These are phyloP conservation scores for Stromatinia cepivora DNA, from an alignment of 2,329 filamentous ascomycete species.

Conservation along the genomic window DNA sequence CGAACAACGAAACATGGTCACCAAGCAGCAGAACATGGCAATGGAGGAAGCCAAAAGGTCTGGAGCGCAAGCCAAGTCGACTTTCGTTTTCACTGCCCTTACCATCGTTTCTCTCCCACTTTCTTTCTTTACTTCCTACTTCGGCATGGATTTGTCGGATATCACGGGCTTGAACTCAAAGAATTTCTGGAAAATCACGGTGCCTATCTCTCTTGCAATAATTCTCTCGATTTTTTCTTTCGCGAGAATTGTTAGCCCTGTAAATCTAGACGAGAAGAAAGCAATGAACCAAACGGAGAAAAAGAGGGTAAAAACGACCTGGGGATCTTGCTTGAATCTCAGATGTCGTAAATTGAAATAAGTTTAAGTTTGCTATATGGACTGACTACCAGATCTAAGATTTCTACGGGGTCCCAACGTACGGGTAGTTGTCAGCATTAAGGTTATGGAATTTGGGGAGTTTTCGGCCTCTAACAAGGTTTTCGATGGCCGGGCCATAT, in stretches of 20 bases:
- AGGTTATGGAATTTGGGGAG: conserved; percentile 10
- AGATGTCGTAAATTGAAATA: no score
- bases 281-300: no score
- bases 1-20: not conserved
- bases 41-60: not conserved
- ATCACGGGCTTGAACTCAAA: not conserved
- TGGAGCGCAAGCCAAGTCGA: not conserved
- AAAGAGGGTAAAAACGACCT: no score
- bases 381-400: no score
- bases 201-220: not conserved
- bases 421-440: not conserved
- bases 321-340: no score
- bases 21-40: not conserved
- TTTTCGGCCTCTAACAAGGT: conserved; percentile 42
- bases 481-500: conserved; percentile 61
- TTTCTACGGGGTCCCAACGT: not conserved
- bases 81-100: not conserved
- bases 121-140: not conserved
- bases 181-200: not conserved
- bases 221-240: no score
- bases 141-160: not conserved
- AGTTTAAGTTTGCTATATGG: no score
- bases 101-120: not conserved
- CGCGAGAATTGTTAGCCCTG: no score
- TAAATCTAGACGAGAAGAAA: no score